Conservation (phyloP, 805 yeast species). For the Torulaspora quercuum region DNA sequence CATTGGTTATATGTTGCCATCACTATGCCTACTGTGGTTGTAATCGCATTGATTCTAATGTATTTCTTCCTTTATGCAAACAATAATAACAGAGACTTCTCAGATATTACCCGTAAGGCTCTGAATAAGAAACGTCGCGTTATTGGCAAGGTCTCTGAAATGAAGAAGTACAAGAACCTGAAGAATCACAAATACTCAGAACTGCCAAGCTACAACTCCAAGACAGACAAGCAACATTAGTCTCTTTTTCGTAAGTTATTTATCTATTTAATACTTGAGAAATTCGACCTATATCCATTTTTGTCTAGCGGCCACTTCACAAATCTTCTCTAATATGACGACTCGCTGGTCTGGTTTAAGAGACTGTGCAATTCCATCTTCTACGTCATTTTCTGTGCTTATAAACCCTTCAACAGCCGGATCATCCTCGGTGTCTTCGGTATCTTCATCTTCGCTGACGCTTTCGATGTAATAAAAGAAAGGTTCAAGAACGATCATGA, state of each 20-base stretch:
- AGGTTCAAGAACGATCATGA: conserved; percentile 37
- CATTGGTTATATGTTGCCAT: conserved; percentile 61
- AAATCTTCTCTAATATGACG: conserved; percentile 36
- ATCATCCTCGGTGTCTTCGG: conserved; percentile 10
- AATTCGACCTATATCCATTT: conserved; percentile 32
- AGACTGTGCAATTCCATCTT: conserved; percentile 14
- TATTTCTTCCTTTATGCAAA: conserved; percentile 60
- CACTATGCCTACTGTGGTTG: conserved; percentile 64
- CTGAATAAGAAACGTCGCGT: conserved; percentile 39
- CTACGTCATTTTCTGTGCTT: conserved; percentile 10
- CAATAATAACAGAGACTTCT: conserved; percentile 52
- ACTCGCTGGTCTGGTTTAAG: conserved; percentile 37
- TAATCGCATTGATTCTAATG: conserved; percentile 57
- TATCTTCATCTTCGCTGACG: conserved; percentile 29
- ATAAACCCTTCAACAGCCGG: conserved; percentile 3
- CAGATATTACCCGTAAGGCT: conserved; percentile 40
- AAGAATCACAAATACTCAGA: conserved; percentile 42
- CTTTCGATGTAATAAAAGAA: conserved; percentile 39
- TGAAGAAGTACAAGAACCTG: conserved; percentile 30
- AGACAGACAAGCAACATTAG: conserved; percentile 27
- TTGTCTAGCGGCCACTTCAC: conserved; percentile 38
- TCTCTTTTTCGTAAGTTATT: conserved; percentile 3
- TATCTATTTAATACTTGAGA: conserved; percentile 1
- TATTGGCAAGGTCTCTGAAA: conserved; percentile 40
- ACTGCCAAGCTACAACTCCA: conserved; percentile 38